Evolutionary conservation across 257 asterid species (phyloP), one percentile per base, ranked within the genome.

Genomic region (Ehretia macrophylla): DNA sequence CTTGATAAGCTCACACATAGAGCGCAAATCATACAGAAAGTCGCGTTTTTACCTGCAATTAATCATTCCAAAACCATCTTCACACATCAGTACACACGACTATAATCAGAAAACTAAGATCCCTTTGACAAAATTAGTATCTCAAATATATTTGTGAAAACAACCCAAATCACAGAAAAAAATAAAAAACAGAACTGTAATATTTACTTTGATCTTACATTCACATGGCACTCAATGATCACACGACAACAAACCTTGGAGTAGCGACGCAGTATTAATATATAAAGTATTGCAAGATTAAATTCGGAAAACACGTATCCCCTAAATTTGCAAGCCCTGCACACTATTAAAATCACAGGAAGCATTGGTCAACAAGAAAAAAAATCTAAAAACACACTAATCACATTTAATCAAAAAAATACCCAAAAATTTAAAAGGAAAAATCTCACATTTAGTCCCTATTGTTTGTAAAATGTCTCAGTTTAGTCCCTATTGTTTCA

Each of bases 241-340:
- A 64, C 62, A 64, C 1, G 66, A 72, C 49, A 72, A 55, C 60
- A 92, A 50, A 37, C 88, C 84, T 17, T 71, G 73, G 67, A 92
- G 81, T 52, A 92, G 80, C 4, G 95, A 88, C n/a, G 86, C 95
- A 0, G 94, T 81, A 70, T 92, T 87, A 51, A 82, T 73, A n/a
- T n/a, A n/a, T n/a, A 71, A 88, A 83, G 72, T 96, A 92, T 68
- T 92, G 99, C 81, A 92, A 67, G 39, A 92, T 83, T 0, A 95
- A 72, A 55, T 92, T 92, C 50, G 88, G 72, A 64, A 86, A 92
- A 83, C 99, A 92, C 8, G 99, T 88, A 58, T 92, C 88, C 20
- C 99, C 99, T 35, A 92, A 69, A 78, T 88, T 92, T 19, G 58
- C 76, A 62, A 92, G 65, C n/a, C 97, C 99, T 17, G 95, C 85